These are phyloP conservation scores for Nicotiana otophora DNA, from an alignment of 257 asterid species.

Conservation along the genomic window DNA sequence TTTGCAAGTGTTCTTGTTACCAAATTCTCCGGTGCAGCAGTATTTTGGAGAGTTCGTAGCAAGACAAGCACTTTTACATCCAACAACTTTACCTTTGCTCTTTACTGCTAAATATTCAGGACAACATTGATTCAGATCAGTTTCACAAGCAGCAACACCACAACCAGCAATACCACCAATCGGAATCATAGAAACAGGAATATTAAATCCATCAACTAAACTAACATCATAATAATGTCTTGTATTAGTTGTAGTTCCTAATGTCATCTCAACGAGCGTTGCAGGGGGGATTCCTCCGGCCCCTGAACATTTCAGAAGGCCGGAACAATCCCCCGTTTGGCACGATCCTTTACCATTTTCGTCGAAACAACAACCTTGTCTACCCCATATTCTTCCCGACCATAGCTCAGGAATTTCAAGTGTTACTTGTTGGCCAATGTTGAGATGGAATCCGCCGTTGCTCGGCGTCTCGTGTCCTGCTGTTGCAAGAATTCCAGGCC, in stretches of 20 bases:
- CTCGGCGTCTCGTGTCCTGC: conserved; percentile 44
- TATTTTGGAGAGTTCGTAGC: conserved; percentile 34
- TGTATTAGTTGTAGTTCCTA: conserved; percentile 42
- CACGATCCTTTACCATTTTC: conserved; percentile 48
- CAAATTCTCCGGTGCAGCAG: conserved; percentile 58
- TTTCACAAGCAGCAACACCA: conserved; percentile 70
- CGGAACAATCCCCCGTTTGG: conserved; percentile 72
- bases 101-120: conserved; percentile 45
- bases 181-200: conserved; percentile 64
- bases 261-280: conserved; percentile 70
- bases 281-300: conserved; percentile 63
- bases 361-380: conserved; percentile 67
- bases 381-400: conserved; percentile 88
- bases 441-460: conserved; percentile 62
- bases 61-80: conserved; percentile 64
- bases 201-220: conserved; percentile 73
- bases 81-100: conserved; percentile 45
- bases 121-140: conserved; percentile 49
- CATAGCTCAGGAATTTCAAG: conserved; percentile 50
- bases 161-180: conserved; percentile 43
- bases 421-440: conserved; percentile 30
- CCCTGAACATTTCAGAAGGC: conserved; percentile 50
- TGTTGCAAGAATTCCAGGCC: conserved; percentile 76
- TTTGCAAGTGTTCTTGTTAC: conserved; percentile 28
- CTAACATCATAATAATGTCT: conserved; percentile 75